These are phyloP conservation scores for Lactarius quietus DNA, from an alignment of 768 basidiomycete genomes.

Conservation along the genomic window DNA sequence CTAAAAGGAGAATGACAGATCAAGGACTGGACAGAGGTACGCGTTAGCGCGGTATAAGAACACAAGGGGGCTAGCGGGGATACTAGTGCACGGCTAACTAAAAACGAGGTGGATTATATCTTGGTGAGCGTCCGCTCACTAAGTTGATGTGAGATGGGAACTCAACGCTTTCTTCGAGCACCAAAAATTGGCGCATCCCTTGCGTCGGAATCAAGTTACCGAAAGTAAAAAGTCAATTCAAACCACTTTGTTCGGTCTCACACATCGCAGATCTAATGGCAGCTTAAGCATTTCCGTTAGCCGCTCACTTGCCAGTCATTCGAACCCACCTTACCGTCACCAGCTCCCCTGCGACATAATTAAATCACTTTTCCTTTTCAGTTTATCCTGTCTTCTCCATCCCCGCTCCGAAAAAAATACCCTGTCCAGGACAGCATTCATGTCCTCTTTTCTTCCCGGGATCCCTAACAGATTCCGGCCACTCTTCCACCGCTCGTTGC, in stretches of 20 bases:
- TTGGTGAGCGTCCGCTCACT: neutral
- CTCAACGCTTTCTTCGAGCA: conserved; percentile 11
- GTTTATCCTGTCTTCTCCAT: conserved; percentile 11
- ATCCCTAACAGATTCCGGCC: neutral
- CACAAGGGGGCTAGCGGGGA: conserved; percentile 13
- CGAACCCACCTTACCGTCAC: conserved; percentile 22
- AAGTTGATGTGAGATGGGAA: conserved; percentile 23
- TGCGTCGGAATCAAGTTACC: conserved; percentile 20
- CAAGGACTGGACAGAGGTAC: neutral
- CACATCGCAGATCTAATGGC: conserved; percentile 24
- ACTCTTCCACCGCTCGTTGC: conserved; percentile 19
- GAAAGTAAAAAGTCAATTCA: conserved; percentile 23
- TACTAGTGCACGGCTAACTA: conserved; percentile 17
- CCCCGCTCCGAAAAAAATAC: conserved; percentile 22
- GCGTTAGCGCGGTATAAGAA: conserved; percentile 17
- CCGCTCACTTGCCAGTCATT: conserved; percentile 19
- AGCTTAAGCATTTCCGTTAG: conserved; percentile 27
- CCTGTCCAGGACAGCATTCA: conserved; percentile 21
- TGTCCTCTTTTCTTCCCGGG: conserved; percentile 7
- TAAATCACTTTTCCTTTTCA: conserved; percentile 24
- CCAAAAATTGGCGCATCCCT: conserved; percentile 20
- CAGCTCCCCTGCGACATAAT: conserved; percentile 15
- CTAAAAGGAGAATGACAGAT: conserved; percentile 15
- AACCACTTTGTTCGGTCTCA: conserved; percentile 24
- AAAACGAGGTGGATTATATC: conserved; percentile 26